A percentile compares a stretch with the other conserved stretches of the same genome.
phyloP scores from a whole-genome alignment of 768 basidiomycete species.

The Steccherinum ochraceum region DNA sequence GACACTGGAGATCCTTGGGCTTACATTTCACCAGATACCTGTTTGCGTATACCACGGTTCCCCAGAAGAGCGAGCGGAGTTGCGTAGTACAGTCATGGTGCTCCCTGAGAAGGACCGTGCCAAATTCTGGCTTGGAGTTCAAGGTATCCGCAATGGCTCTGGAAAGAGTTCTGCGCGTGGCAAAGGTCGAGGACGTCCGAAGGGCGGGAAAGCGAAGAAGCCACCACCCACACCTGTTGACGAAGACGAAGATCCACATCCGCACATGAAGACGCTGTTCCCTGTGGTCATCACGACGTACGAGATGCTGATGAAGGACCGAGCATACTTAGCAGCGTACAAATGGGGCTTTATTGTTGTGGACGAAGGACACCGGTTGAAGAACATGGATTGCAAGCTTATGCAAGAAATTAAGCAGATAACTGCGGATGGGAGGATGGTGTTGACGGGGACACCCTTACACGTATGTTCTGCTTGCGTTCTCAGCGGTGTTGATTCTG shows the following conservation, averaged over 20 bases:
- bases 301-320: slow-evolving; percentile 87
- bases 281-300: slow-evolving; percentile 89
- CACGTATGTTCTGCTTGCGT: slow-evolving; percentile 56
- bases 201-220: slow-evolving; percentile 2
- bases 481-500: not conserved
- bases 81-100: slow-evolving; percentile 59
- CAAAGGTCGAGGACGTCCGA: slow-evolving; percentile 16
- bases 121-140: slow-evolving; percentile 11
- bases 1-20: not conserved
- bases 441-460: slow-evolving; percentile 92
- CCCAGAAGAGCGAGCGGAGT: slow-evolving; percentile 71
- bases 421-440: slow-evolving; percentile 77
- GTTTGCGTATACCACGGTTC: slow-evolving; percentile 89
- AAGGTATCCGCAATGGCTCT: not conserved
- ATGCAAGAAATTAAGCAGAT: slow-evolving; percentile 90
- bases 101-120: slow-evolving; percentile 21
- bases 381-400: slow-evolving; percentile 89
- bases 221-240: not conserved
- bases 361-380: slow-evolving; percentile 91
- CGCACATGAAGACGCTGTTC: slow-evolving; percentile 39
- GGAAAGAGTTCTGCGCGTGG: not conserved
- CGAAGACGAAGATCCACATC: slow-evolving; percentile 16
- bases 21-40: slow-evolving; percentile 53
- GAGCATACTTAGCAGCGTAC: slow-evolving; percentile 55
- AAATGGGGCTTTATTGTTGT: slow-evolving; percentile 93